A percentile compares a stretch with the other conserved stretches of the same genome.
Evolutionary conservation across 176 grass and related monocot genomes (phyloP).

Genomic region (Zoysia pacifica): DNA sequence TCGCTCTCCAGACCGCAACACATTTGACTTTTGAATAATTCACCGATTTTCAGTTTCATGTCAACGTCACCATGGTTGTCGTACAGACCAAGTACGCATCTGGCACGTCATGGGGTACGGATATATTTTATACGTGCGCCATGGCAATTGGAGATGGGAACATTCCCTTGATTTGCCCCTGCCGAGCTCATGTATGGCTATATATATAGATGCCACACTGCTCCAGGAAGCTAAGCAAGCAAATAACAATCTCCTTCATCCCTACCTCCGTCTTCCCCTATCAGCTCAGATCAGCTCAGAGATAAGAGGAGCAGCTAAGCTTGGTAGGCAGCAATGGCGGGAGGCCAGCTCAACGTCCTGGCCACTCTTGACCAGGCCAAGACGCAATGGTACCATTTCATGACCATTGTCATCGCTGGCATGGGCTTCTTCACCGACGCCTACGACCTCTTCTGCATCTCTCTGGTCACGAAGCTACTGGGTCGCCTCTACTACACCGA

Average conservation of each 20-base stretch:
- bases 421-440: constrained; percentile 78
- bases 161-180: neutral
- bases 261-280: neutral
- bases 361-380: neutral
- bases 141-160: neutral
- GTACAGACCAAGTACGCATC: neutral
- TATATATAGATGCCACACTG: neutral
- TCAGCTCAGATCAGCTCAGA: neutral
- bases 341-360: neutral
- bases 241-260: neutral
- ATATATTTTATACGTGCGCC: neutral
- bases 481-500: constrained; percentile 40
- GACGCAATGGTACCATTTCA: constrained; percentile 18
- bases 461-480: constrained; percentile 32
- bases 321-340: neutral
- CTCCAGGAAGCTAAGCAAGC: neutral
- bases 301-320: neutral
- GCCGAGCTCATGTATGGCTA: neutral
- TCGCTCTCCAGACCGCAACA: neutral
- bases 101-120: too few relatives aligned
- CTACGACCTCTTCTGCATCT: constrained; percentile 62
- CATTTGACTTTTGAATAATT: neutral
- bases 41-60: neutral
- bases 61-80: neutral
- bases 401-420: constrained; percentile 38